Evolutionary conservation across 2,329 filamentous ascomycete genomes (phyloP).

Genomic region (Conoideocrella luteorostrata): DNA sequence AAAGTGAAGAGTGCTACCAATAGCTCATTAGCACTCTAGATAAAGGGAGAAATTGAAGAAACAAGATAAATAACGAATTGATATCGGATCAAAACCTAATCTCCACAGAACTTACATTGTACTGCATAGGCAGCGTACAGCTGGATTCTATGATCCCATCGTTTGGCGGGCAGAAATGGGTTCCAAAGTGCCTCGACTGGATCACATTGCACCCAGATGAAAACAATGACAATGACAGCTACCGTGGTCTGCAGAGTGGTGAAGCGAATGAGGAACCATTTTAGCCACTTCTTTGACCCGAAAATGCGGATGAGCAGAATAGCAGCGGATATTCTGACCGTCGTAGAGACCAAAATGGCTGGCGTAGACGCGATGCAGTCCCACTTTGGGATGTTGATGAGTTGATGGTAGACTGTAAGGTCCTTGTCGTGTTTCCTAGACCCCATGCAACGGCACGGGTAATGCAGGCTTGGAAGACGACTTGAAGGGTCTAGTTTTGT

Average conservation of each 20-base stretch:
- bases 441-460: neutral
- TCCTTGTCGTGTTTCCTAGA: neutral
- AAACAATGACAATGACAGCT: neutral
- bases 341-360: neutral
- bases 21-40: no score
- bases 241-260: neutral
- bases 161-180: neutral
- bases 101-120: no score
- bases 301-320: neutral
- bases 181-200: conserved; percentile 1
- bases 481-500: neutral
- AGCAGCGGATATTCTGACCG: neutral
- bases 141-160: neutral
- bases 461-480: neutral
- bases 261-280: neutral
- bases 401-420: neutral
- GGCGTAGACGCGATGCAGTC: neutral
- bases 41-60: no score
- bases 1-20: conserved; percentile 5
- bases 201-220: neutral
- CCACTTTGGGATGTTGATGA: conserved; percentile 2
- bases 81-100: no score
- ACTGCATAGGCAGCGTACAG: neutral
- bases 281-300: neutral
- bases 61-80: no score